phyloP scores from a whole-genome alignment of 192 early-diverging fungal genomes.

The Backusella australiensis region DNA sequence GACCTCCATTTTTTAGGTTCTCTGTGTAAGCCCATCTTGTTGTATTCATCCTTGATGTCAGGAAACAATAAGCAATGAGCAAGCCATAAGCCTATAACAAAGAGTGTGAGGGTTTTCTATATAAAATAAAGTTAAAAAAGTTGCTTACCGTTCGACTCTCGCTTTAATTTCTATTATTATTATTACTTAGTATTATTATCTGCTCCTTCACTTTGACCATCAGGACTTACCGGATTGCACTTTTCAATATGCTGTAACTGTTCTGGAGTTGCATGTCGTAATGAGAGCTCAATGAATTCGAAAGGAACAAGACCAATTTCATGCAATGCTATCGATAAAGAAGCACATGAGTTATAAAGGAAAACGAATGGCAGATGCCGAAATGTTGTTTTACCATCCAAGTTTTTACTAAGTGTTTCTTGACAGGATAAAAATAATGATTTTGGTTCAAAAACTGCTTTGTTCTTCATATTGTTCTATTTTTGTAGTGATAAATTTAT shows the following conservation, averaged over 20 bases:
- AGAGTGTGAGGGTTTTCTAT: background rate
- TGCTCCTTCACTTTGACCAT: background rate
- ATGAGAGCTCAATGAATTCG: background rate
- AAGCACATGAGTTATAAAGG: background rate
- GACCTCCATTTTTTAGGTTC: conserved; percentile 7
- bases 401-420: background rate
- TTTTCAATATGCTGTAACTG: conserved; percentile 14
- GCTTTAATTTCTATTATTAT: background rate
- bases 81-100: conserved; percentile 14
- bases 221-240: conserved; percentile 6
- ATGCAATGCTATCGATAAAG: conserved; percentile 3
- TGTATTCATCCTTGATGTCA: conserved; percentile 13
- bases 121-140: background rate
- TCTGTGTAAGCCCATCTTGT: background rate
- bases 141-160: background rate
- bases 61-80: conserved; percentile 4
- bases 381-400: background rate
- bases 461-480: background rate
- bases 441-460: background rate
- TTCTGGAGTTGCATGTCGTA: background rate
- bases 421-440: background rate
- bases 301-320: conserved; percentile 12
- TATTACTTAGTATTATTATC: no score
- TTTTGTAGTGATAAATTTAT: no score
- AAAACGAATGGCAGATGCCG: background rate